phyloP scores from a whole-genome alignment of 1,139 yeast genomes.

The Pichia sp. region DNA sequence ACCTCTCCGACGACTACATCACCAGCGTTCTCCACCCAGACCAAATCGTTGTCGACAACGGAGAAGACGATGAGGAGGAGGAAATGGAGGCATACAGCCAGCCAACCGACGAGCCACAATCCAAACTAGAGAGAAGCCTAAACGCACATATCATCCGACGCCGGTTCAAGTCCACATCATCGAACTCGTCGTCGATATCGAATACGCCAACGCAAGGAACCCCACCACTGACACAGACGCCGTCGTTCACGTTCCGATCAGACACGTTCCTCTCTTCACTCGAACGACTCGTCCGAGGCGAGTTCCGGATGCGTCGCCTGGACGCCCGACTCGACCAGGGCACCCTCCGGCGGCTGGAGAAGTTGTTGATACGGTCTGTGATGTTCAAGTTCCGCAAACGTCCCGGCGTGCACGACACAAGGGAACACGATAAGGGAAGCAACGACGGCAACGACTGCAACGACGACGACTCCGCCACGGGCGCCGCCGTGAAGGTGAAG shows the following conservation, averaged over 20 bases:
- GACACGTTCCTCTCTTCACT: not conserved
- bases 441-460: not conserved
- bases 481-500: not conserved
- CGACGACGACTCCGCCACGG: too few relatives aligned
- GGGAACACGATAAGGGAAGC: too few relatives aligned
- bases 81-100: too few relatives aligned
- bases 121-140: slow-evolving; percentile 4
- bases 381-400: slow-evolving; percentile 6
- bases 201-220: not conserved
- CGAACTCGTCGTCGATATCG: not conserved
- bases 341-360: not conserved
- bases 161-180: not conserved
- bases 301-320: slow-evolving; percentile 10
- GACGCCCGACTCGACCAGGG: not conserved
- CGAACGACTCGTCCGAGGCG: slow-evolving; percentile 7
- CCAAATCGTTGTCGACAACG: too few relatives aligned
- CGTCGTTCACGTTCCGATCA: not conserved
- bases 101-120: too few relatives aligned
- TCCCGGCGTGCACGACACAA: not conserved
- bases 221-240: not conserved
- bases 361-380: slow-evolving; percentile 1
- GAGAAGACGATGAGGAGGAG: too few relatives aligned
- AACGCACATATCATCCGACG: slow-evolving; percentile 7
- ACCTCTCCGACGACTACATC: not conserved
- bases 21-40: not conserved